Percentiles rank a stretch among this genome's conserved stretches.
Conservation (phyloP, 139 green algal species). For the Desmodesmus armatus region DNA sequence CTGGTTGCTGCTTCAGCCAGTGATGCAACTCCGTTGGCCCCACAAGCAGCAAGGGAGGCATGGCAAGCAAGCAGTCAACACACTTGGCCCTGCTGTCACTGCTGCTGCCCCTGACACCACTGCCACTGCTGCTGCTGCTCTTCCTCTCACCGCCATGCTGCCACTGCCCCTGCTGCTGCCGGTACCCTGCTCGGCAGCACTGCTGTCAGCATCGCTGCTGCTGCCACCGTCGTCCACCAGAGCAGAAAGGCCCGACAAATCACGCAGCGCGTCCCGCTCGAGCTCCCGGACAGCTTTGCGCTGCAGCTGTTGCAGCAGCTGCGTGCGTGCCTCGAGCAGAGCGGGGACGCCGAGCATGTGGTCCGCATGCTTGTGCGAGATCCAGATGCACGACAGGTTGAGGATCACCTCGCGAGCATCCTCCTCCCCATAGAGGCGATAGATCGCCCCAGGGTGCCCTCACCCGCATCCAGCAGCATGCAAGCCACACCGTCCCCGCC, state of each 20-base stretch:
- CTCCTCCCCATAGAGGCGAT: conserved; percentile 53
- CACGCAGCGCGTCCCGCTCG: no score
- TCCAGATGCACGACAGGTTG: conserved; percentile 74
- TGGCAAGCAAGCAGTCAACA: neutral
- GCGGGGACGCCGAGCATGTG: conserved; percentile 74
- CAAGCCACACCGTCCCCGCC: conserved; percentile 40
- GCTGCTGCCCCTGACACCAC: neutral
- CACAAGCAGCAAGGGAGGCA: conserved; percentile 3
- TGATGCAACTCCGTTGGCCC: conserved; percentile 3
- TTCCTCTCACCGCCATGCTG: neutral
- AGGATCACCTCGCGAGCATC: conserved; percentile 45
- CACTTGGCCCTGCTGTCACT: neutral
- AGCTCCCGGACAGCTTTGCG: no score
- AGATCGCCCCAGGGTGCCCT: conserved; percentile 76
- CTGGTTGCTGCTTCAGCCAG: conserved; percentile 34
- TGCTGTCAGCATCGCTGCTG: no score
- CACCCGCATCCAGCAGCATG: conserved; percentile 85
- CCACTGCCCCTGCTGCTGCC: neutral
- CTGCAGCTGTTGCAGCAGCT: neutral
- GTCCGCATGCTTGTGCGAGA: conserved; percentile 91
- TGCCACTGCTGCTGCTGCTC: conserved; percentile 39
- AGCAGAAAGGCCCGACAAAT: no score
- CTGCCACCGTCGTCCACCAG: no score
- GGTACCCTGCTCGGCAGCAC: no score
- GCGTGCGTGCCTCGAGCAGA: conserved; percentile 55